These are phyloP conservation scores for Tricholoma sp. DNA, from an alignment of 768 basidiomycete genomes.

Conservation along the genomic window DNA sequence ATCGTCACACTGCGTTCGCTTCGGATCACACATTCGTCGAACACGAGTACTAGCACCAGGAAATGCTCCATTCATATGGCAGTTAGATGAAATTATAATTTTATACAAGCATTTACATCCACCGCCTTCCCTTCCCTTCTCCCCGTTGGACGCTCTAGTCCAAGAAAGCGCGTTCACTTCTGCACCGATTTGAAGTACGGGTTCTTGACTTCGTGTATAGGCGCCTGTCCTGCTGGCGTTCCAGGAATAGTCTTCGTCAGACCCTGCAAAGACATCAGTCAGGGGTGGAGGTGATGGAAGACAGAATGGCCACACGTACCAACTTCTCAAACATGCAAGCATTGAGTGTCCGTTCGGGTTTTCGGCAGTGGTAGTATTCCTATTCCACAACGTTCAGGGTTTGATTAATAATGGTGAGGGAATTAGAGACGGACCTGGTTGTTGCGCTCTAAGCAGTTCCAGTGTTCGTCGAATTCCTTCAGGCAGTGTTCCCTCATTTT, in stretches of 20 bases:
- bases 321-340: constrained; percentile 95
- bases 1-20: background rate
- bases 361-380: constrained; percentile 89
- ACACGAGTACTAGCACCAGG: background rate
- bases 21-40: too few relatives aligned
- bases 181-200: constrained; percentile 82
- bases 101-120: constrained; percentile 14
- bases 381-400: constrained; percentile 24
- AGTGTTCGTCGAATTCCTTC: constrained; percentile 83
- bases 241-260: constrained; percentile 90
- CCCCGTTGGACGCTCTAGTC: background rate
- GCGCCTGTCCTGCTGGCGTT: constrained; percentile 71
- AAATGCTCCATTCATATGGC: background rate
- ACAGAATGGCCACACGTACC: constrained; percentile 38
- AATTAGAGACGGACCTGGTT: constrained; percentile 71
- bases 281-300: background rate
- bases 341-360: constrained; percentile 84
- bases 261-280: constrained; percentile 50
- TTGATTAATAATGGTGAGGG: background rate
- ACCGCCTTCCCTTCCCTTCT: background rate
- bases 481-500: constrained; percentile 94
- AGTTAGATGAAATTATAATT: constrained; percentile 8
- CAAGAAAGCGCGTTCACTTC: constrained; percentile 44
- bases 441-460: constrained; percentile 89
- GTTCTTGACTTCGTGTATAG: constrained; percentile 83